Conservation (phyloP, 108 stramenopile genomes). For the Nitzschia sp. region DNA sequence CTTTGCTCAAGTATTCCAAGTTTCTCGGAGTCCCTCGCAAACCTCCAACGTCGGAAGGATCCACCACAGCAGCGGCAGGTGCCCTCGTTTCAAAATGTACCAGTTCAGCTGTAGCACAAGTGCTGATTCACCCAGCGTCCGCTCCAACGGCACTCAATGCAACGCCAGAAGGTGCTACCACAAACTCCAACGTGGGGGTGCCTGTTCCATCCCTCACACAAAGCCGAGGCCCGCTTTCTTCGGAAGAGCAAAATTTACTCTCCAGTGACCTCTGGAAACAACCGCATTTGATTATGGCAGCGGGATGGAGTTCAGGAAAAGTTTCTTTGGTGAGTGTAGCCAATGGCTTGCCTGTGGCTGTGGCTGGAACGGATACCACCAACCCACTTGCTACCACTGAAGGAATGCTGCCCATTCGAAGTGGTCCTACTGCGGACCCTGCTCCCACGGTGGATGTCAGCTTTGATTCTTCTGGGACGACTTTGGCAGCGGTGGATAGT, state of each 20-base stretch:
- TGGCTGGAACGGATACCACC: not conserved
- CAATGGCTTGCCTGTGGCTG: not conserved
- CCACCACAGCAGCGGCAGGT: not conserved
- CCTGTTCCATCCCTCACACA: not conserved
- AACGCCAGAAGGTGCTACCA: not conserved
- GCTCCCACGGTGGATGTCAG: constrained; percentile 38
- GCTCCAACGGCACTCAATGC: no score
- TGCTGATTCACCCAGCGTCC: not conserved
- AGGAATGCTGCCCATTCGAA: constrained; percentile 13
- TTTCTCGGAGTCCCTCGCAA: not conserved
- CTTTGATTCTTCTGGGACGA: constrained; percentile 49
- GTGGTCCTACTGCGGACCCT: not conserved
- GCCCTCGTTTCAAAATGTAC: not conserved
- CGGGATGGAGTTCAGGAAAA: constrained; percentile 23
- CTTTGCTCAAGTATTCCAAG: not conserved
- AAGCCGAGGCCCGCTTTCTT: not conserved
- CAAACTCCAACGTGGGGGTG: not conserved
- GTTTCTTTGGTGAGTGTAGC: constrained; percentile 8
- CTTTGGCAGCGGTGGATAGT: constrained; percentile 49
- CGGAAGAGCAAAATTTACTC: constrained; percentile 12
- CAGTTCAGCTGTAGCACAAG: constrained; percentile 11
- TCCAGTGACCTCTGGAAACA: constrained; percentile 41
- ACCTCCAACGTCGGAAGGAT: not conserved
- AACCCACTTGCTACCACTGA: not conserved
- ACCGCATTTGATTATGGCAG: constrained; percentile 30